phyloP scores from a whole-genome alignment of 78 protist species.

The Chrysochromulina parva region DNA sequence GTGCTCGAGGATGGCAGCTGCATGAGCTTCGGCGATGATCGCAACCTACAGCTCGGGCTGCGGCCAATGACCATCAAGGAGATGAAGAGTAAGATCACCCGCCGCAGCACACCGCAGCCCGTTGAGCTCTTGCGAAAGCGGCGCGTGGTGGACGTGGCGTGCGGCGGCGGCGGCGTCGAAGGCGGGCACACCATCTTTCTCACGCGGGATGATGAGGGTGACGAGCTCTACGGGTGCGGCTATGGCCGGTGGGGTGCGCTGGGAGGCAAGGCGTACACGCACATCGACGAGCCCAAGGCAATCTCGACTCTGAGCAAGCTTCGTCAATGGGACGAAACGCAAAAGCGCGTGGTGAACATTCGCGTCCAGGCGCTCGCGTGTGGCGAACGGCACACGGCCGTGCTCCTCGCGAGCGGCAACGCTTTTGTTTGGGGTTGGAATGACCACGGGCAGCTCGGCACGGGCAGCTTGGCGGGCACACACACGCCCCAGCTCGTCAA shows the following conservation, averaged over 20 bases:
- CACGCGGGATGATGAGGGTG: neutral
- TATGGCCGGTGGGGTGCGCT: neutral
- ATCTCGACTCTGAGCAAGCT: neutral
- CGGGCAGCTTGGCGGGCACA: neutral
- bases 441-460: constrained; percentile 4
- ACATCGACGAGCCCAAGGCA: neutral
- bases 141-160: neutral
- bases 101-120: too few relatives aligned
- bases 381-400: neutral
- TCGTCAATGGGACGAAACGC: neutral
- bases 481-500: neutral
- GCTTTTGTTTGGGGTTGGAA: neutral
- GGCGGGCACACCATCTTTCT: neutral
- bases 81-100: too few relatives aligned
- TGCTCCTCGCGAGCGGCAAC: neutral
- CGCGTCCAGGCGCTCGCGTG: neutral
- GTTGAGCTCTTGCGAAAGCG: neutral
- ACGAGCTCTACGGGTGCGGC: neutral
- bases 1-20: neutral
- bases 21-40: neutral
- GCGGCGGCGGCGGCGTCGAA: neutral
- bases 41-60: neutral
- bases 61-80: neutral
- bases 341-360: neutral
- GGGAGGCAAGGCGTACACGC: neutral